Conservation (phyloP, 768 basidiomycete genomes). For the Podaxis sp. region DNA sequence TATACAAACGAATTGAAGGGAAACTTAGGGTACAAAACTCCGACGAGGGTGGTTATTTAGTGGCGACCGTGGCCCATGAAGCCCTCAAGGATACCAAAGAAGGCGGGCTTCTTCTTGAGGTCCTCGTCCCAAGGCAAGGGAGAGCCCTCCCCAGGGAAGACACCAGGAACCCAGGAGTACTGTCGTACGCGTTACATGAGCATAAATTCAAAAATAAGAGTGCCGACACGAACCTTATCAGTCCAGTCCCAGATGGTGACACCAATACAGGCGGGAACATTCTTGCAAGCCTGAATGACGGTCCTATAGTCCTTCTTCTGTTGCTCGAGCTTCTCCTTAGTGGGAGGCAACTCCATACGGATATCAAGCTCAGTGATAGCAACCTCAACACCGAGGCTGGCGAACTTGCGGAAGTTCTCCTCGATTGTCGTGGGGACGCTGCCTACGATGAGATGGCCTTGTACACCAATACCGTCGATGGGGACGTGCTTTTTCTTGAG, state of each 20-base stretch:
- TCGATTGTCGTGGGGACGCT: constrained; percentile 45
- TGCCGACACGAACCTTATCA: constrained; percentile 30
- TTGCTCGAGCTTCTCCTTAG: constrained; percentile 42
- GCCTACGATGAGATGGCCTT: constrained; percentile 57
- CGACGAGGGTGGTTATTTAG: neutral
- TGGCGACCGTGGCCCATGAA: neutral
- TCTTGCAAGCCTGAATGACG: constrained; percentile 50
- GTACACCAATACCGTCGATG: constrained; percentile 56
- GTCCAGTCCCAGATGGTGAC: constrained; percentile 44
- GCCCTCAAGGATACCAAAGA: neutral
- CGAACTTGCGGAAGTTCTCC: constrained; percentile 47
- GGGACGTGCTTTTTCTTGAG: constrained; percentile 45
- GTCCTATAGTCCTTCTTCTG: constrained; percentile 55
- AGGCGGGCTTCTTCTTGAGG: neutral
- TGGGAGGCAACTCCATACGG: constrained; percentile 53
- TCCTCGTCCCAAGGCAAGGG: constrained; percentile 35
- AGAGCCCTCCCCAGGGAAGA: constrained; percentile 35
- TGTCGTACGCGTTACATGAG: constrained; percentile 10
- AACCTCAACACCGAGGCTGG: constrained; percentile 60
- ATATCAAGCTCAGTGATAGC: constrained; percentile 66
- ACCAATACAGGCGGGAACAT: constrained; percentile 36
- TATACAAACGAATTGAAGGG: neutral
- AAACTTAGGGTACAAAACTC: neutral
- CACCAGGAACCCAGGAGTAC: constrained; percentile 40
- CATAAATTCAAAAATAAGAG: neutral